These are phyloP conservation scores for Candida silvicultrix DNA, from an alignment of 805 yeast species.

Conservation along the genomic window DNA sequence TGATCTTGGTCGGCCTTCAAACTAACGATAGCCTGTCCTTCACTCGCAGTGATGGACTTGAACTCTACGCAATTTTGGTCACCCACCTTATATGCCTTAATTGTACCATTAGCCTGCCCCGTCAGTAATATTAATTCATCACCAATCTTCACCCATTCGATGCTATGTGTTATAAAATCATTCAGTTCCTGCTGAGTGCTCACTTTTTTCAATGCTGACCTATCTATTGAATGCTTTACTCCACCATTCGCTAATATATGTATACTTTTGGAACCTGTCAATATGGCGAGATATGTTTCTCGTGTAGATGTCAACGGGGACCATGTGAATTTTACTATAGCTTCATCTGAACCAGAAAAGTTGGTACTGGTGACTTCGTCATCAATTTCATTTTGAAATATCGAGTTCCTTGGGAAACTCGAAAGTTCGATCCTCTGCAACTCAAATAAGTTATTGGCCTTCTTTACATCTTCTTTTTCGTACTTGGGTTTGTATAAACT, in stretches of 20 bases:
- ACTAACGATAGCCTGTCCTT: slow-evolving; percentile 5
- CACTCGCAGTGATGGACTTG: neutral
- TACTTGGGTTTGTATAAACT: slow-evolving; percentile 18
- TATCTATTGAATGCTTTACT: slow-evolving; percentile 3
- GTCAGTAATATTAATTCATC: slow-evolving; percentile 5
- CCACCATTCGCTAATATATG: slow-evolving; percentile 10
- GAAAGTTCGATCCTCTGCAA: slow-evolving; percentile 9
- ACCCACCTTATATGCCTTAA: slow-evolving; percentile 1
- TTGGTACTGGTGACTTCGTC: slow-evolving; percentile 16
- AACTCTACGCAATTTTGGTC: neutral
- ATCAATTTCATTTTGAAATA: slow-evolving; percentile 5
- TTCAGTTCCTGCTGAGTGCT: slow-evolving; percentile 11
- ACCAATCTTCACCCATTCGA: slow-evolving; percentile 13
- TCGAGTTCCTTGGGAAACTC: slow-evolving; percentile 6
- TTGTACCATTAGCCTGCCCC: slow-evolving; percentile 17
- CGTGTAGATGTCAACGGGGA: slow-evolving; percentile 15
- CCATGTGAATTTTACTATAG: slow-evolving; percentile 11
- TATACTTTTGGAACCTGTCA: slow-evolving; percentile 15
- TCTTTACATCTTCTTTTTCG: slow-evolving; percentile 5
- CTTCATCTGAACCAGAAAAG: slow-evolving; percentile 9
- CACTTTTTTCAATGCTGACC: slow-evolving; percentile 7
- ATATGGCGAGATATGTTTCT: slow-evolving; percentile 12
- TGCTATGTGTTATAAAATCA: slow-evolving; percentile 8
- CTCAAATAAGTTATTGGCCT: slow-evolving; percentile 12
- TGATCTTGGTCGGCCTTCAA: slow-evolving; percentile 4